Base-by-base conservation (phyloP, 2,329 filamentous ascomycete species). In the Fusarium tanahbumbuense region DNA sequence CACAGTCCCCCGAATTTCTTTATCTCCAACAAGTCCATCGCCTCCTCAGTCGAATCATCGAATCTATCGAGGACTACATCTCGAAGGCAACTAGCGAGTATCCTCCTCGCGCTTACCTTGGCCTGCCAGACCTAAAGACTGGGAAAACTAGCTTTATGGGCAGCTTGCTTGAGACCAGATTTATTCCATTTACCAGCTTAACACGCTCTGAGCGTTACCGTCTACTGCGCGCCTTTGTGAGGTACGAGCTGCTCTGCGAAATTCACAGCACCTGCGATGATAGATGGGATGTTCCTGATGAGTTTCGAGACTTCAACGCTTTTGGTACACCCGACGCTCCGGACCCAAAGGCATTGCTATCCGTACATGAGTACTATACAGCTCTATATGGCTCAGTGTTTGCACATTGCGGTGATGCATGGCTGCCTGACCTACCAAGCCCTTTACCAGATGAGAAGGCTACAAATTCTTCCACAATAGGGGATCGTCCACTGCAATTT, bases 201-300 rank as follows among this genome's bases (percentile, higher is more conserved):
- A 27, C 25, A 3, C 1, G 2, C 7, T 2, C 30, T 5, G 63
- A 67, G 3, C 55, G 22, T 5, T 5, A 16, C 8, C 32, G 30
- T 3, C 18, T 68, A 4, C 20, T 68, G 0, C 32, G 32, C 3
- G 42, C 52, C 2, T 68, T 67, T 30, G 2, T 32, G 4, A 45
- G 22, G 15, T 50, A 68, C 12, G 64, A 68, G 46, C n/a, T 67
- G 1, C 16, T 63, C 9, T 68, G 57, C 11, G 58, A 34, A 15
- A 6, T 58, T 3, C 23, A 49, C 27, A 20, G 9, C 8, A 20
- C 2, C 18, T 7, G 15, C 6, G 7, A 20, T 0, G 3, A 4
- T 6, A 12, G 3, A 6, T 12, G 44, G 18, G 0, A 1, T 30
- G 25, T 20, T 7, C n/a, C 25, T 0, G 0, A 6, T 2, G 3